Percentiles rank a stretch among this genome's conserved stretches.
phyloP scores from a whole-genome alignment of 1,284 basidiomycete genomes.

The Ceratorhiza oryzae-sativae region DNA sequence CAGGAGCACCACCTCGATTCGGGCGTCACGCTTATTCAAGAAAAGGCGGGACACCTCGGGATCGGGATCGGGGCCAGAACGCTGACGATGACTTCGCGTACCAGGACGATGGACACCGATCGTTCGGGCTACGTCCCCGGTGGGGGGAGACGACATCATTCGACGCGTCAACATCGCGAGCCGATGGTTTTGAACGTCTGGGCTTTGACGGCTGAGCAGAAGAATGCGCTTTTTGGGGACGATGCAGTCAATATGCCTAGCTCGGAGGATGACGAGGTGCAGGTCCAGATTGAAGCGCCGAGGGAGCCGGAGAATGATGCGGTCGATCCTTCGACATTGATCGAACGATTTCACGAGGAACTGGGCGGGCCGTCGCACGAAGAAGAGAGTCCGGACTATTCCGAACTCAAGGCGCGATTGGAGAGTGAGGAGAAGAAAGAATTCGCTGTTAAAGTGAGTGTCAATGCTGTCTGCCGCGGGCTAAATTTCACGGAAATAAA shows the following conservation, averaged over 20 bases:
- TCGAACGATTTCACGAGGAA: slow-evolving; percentile 27
- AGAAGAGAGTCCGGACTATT: slow-evolving; percentile 32
- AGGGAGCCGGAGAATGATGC: neutral
- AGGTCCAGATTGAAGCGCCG: neutral
- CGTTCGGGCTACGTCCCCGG: neutral
- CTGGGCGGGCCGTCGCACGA: slow-evolving; percentile 18
- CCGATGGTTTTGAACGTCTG: slow-evolving; percentile 24
- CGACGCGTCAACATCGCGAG: neutral
- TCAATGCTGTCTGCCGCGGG: neutral
- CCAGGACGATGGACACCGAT: neutral
- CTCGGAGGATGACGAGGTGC: neutral
- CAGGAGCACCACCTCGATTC: neutral
- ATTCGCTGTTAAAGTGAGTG: slow-evolving; percentile 57
- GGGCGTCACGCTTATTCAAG: neutral
- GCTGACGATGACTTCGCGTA: neutral
- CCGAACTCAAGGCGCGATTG: slow-evolving; percentile 48
- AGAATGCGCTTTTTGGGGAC: slow-evolving; percentile 26
- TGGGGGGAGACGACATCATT: slow-evolving; percentile 1
- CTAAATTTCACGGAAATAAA: neutral
- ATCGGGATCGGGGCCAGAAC: slow-evolving; percentile 10
- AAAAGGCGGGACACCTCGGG: neutral
- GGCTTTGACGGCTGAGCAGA: slow-evolving; percentile 20
- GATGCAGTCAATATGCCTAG: neutral
- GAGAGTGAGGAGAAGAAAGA: slow-evolving; percentile 57
- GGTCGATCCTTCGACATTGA: slow-evolving; percentile 2